Conservation (phyloP, 108 stramenopile species). For the Aurantiochytrium sp. region DNA sequence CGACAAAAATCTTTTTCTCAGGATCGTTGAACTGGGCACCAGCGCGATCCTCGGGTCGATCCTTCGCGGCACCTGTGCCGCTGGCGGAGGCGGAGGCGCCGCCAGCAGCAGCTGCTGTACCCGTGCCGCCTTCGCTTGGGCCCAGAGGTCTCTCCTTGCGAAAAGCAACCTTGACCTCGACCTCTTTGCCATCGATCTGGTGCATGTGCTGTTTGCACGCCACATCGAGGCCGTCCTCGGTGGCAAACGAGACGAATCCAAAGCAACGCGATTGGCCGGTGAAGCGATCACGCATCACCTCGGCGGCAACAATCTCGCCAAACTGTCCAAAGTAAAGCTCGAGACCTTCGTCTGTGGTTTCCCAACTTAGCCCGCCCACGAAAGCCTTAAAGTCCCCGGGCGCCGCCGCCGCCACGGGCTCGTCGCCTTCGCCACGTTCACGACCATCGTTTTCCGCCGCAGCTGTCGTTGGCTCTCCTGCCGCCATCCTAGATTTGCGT, state of each 20-base stretch:
- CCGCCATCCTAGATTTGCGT: too few relatives aligned
- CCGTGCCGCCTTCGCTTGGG: too few relatives aligned
- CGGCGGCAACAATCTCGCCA: not conserved
- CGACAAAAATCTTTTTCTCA: not conserved
- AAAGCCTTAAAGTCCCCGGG: constrained; percentile 8
- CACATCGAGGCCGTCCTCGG: not conserved
- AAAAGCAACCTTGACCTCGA: not conserved
- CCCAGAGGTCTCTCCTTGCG: not conserved
- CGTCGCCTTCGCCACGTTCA: not conserved
- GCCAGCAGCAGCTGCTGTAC: too few relatives aligned
- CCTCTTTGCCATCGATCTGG: not conserved
- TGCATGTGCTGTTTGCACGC: not conserved
- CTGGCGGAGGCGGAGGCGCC: too few relatives aligned
- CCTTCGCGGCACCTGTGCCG: not conserved
- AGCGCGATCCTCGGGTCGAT: not conserved
- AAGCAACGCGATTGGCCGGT: not conserved
- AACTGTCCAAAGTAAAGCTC: not conserved
- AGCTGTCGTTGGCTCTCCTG: too few relatives aligned
- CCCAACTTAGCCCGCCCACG: not conserved
- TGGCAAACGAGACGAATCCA: not conserved
- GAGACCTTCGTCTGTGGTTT: constrained; percentile 2
- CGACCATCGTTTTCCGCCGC: too few relatives aligned
- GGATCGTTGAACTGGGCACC: not conserved
- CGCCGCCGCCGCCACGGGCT: not conserved
- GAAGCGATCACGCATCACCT: not conserved